Percentiles rank a stretch among this genome's conserved stretches.
phyloP scores from a whole-genome alignment of 1,284 basidiomycete genomes.

The Trichosporon coremiiforme region DNA sequence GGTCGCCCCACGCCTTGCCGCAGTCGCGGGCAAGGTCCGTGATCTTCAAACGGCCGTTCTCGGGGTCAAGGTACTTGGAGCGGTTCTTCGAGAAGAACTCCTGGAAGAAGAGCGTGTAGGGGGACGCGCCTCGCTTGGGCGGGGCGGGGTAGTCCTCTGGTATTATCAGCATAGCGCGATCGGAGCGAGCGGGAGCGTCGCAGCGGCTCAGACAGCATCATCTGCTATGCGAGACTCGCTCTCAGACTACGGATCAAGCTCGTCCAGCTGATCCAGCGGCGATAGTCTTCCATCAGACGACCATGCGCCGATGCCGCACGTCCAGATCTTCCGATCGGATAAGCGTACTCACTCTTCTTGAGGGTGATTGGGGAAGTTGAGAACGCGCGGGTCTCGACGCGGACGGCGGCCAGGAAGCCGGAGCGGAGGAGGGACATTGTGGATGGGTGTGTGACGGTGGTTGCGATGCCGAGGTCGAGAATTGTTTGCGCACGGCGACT shows the following conservation, averaged over 20 bases:
- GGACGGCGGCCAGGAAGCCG: constrained; percentile 6
- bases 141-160: constrained; percentile 10
- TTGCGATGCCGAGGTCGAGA: neutral
- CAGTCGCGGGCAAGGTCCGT: constrained; percentile 25
- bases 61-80: constrained; percentile 11
- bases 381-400: constrained; percentile 8
- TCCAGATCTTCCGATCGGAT: too few species aligned
- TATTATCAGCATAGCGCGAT: too few species aligned
- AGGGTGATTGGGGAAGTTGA: neutral
- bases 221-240: too few species aligned
- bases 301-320: neutral
- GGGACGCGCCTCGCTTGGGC: constrained; percentile 31
- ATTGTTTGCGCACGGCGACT: constrained; percentile 13
- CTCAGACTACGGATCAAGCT: neutral
- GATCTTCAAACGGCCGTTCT: constrained; percentile 35
- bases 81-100: constrained; percentile 24
- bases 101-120: constrained; percentile 41
- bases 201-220: too few species aligned
- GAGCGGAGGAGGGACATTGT: constrained; percentile 18
- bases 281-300: neutral
- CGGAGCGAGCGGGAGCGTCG: too few species aligned
- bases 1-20: constrained; percentile 34
- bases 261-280: neutral
- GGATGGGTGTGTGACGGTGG: neutral
- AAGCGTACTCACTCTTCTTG: constrained; percentile 2